phyloP scores from a whole-genome alignment of 2,329 filamentous ascomycete genomes.

The Boeremia lycopersici region DNA sequence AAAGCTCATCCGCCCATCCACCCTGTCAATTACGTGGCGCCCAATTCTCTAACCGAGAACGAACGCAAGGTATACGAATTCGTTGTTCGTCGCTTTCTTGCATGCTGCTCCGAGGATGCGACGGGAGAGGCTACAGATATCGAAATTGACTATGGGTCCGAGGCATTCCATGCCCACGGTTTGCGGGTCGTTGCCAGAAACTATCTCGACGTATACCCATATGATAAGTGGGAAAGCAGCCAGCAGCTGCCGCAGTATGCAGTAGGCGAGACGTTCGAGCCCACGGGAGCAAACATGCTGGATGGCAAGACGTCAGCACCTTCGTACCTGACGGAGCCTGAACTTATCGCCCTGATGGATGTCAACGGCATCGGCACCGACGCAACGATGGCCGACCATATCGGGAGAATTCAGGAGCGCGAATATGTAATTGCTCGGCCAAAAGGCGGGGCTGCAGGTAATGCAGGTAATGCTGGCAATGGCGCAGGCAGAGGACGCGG shows the following conservation, averaged over 20 bases:
- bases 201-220: conserved; percentile 93
- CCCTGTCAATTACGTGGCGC: conserved; percentile 82
- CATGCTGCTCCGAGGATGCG: conserved; percentile 94
- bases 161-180: conserved; percentile 81
- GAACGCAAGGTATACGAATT: conserved; percentile 90
- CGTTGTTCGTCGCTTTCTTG: conserved; percentile 86
- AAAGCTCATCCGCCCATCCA: conserved; percentile 98
- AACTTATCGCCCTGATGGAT: conserved; percentile 96
- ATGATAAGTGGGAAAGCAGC: conserved; percentile 94
- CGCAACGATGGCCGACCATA: conserved; percentile 98
- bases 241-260: conserved; percentile 80
- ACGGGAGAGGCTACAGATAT: conserved; percentile 84
- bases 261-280: conserved; percentile 81
- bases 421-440: conserved; percentile 78
- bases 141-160: conserved; percentile 81
- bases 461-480: conserved; percentile 45
- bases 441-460: conserved; percentile 46
- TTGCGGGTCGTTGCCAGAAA: conserved; percentile 86
- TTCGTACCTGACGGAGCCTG: conserved; percentile 88
- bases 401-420: conserved; percentile 89
- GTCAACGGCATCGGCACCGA: conserved; percentile 98
- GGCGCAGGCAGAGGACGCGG: conserved; percentile 53
- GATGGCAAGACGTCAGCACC: conserved; percentile 91
- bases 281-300: conserved; percentile 84
- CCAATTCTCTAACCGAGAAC: conserved; percentile 63